phyloP scores from a whole-genome alignment of 495 filamentous ascomycete genomes.

The Tuber calosporum region DNA sequence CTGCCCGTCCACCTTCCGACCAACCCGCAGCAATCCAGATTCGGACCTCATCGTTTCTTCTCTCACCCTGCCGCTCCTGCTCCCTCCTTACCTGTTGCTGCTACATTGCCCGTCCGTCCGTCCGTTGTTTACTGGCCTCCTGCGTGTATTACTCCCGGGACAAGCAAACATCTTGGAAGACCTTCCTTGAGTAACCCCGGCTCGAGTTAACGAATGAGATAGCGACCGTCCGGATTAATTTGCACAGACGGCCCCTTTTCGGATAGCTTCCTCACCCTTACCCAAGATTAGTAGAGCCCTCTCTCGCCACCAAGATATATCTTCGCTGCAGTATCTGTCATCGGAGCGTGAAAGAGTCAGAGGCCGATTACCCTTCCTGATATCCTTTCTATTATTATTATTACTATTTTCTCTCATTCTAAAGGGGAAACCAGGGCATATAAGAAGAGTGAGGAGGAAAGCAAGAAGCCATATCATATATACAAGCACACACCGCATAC shows the following conservation, averaged over 20 bases:
- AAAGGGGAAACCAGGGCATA: not conserved
- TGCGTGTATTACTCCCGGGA: not conserved
- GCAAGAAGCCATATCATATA: not conserved
- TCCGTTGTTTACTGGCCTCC: not conserved
- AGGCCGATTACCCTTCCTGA: not conserved
- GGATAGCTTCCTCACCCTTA: slow-evolving; percentile 1
- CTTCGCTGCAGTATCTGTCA: not conserved
- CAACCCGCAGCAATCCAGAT: not conserved
- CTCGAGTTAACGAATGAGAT: not conserved
- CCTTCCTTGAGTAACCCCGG: not conserved
- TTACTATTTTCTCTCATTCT: not conserved
- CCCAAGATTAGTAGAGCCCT: not conserved
- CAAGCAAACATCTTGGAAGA: not conserved
- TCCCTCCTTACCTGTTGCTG: not conserved
- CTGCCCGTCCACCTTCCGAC: not conserved
- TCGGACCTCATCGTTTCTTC: not conserved
- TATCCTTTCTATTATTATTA: not conserved
- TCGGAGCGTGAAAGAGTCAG: not conserved
- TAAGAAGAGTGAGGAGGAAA: not conserved
- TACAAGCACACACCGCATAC: not conserved
- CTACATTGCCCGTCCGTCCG: not conserved
- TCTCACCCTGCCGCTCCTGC: not conserved
- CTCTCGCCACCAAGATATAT: not conserved
- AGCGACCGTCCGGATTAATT: not conserved
- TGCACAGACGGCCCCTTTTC: not conserved